Base-by-base conservation (phyloP, 208 protist species). In the Wallacemonas sp. region DNA sequence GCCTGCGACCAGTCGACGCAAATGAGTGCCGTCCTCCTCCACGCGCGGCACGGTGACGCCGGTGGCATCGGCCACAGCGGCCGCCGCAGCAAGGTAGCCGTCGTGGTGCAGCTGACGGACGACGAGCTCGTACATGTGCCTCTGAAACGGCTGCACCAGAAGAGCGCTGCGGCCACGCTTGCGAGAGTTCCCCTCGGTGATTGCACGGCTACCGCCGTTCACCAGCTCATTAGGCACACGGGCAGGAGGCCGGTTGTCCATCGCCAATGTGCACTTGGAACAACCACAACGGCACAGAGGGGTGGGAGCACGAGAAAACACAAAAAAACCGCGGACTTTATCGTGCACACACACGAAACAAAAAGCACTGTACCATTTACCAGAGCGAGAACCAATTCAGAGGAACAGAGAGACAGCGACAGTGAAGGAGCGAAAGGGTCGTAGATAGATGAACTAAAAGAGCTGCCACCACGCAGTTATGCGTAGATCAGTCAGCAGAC, bases 31-130 rank as follows among this genome's bases (percentile, higher is more conserved):
- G 37, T 81, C 57, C 6, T 66, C 48, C 34, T 93, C 75, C 13
- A 92, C 68, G 26, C 62, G 34, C 4, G 73, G 70, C 22, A 91
- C 81, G 34, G 80, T 68, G 39, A 81, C 66, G n/a, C 84, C 81
- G 0, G 86, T 91, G 4, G 87, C 81, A 26, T 93, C 83, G 8
- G 83, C 86, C 15, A 95, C 85, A 15, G 84, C 73, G 1, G 83
- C 76, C 8, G 89, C 83, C 0, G 89, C 86, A 2, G 79, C 76
- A 2, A 92, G 32, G 55, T 75, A 93, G 12, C 89, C 89, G 65
- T 95, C 89, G 59, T 91, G 76, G 41, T 92, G 85, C 15, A 95
- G 74, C 65, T 95, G 89, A 0, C 81, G 78, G 26, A 95, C 75
- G 6, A 93, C 78, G 68, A 92, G 70, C 63, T 87, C 76, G 63